Evolutionary conservation across 2,329 filamentous ascomycete genomes (phyloP), one percentile per base, ranked within the genome.

Genomic region (Neopestalotiopsis sp.): DNA sequence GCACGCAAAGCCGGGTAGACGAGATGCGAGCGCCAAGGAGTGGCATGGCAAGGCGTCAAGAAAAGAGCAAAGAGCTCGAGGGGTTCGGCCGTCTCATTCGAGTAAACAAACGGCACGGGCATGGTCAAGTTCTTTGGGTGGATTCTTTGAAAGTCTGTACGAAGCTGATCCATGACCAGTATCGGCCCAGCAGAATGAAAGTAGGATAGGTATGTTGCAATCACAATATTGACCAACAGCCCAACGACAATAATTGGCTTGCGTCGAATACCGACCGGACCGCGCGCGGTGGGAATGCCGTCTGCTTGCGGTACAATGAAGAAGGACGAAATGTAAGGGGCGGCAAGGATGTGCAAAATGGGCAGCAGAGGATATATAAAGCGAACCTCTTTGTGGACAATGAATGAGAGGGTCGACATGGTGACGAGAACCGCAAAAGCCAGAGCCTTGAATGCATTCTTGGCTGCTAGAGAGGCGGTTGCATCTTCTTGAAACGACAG

Each of bases 341-440:
- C 94, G 1, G 93, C 89, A 53, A 98, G 84, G 71, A 97, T 83
- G 78, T 96, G 94, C 6, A 99, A 87, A n/a, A 91, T 87, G 1
- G 96, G 95, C 1, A 98, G 87, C 20, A 99, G 87, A 1, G 96
- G 95, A 76, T 97, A 97, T 73, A 98, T 93, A 83, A 99, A 99
- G 76, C 96, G 94, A 74, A 97, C 93, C 85, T 99, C 96, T 80
- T 99, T 99, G 83, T 99, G 96, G 1, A 94, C 90, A 73, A 98
- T 93, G 61, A 93, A 77, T 1, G 94, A 97, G 42, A 98, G 86
- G 2, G 85, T 79, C 1, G 82, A 78, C 10, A 92, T 81, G 68
- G 91, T 92, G 38, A 89, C 80, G 67, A 91, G 71, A 57, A 91
- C 85, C 7, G 89, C 84, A 38, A 85, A 84, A 10, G 89, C 85